phyloP scores from a whole-genome alignment of 148 eudicot species.

The Chenopodium album region DNA sequence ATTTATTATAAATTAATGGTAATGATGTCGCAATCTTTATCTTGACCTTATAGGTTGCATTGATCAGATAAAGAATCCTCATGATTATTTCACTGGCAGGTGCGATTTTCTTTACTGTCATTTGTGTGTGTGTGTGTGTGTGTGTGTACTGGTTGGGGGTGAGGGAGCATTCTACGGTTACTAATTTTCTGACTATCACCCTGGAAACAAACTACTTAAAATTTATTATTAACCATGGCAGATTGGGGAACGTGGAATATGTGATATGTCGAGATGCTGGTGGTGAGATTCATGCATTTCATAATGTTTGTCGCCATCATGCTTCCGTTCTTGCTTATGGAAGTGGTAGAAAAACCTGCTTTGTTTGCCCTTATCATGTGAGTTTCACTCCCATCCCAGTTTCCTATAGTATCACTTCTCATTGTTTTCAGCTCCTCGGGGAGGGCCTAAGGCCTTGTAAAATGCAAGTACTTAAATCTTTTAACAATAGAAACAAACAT shows the following conservation, averaged over 20 bases:
- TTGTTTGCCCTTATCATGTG: slow-evolving; percentile 97
- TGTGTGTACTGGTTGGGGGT: not conserved
- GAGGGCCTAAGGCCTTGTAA: not conserved
- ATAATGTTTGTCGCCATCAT: slow-evolving; percentile 98
- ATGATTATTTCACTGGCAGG: slow-evolving; percentile 91
- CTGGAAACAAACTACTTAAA: not conserved
- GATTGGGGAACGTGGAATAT: slow-evolving; percentile 84
- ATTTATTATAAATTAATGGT: not conserved
- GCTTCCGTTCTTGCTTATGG: slow-evolving; percentile 82
- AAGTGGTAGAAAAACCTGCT: slow-evolving; percentile 70
- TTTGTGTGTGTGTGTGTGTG: not conserved
- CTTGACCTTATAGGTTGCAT: slow-evolving; percentile 44
- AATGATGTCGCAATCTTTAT: not conserved
- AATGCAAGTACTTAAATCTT: too few relatives aligned
- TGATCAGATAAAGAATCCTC: slow-evolving; percentile 61
- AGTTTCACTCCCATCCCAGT: slow-evolving; percentile 32
- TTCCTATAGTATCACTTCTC: not conserved
- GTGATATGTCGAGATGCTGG: slow-evolving; percentile 73
- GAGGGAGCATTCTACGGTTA: too few relatives aligned
- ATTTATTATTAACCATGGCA: slow-evolving; percentile 29
- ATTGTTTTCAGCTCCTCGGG: not conserved
- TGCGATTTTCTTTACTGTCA: slow-evolving; percentile 7
- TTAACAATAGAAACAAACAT: too few relatives aligned
- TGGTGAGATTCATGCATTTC: slow-evolving; percentile 70
- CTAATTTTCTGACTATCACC: not conserved